Evolutionary conservation across 169 alveolate species (phyloP), one percentile per base, ranked within the genome.

Genomic region (Plasmodium adleri): DNA sequence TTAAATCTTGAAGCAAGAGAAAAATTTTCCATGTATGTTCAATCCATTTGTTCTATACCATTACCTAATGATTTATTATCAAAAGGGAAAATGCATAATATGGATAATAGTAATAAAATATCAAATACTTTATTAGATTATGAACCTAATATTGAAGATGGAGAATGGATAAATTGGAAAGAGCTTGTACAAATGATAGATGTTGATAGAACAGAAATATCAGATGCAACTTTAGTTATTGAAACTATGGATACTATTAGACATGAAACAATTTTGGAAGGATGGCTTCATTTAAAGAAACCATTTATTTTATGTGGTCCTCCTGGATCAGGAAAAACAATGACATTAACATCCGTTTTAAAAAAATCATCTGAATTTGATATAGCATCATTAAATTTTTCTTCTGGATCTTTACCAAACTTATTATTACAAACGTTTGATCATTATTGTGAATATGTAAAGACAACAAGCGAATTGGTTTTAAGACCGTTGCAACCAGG

Each of bases 231-330:
- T 78, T 93, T 97, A 12, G 98, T 98, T 87, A 98, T 98, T 66
- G 97, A 98, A 62, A 98, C 99, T 0, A 98, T 98, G 63, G 99
- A 98, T 93, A 98, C 99, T 0, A 94, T 98, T 39, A 94, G 99
- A 71, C 99, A 98, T 89, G 96, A 96, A 85, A 98, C 97, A 47
- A 98, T 98, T 20, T 93, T 98, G 39, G 98, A 98, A 62, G 97
- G 99, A 0, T 98, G 99, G 99, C 91, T 98, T 0, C 95, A 97
- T 83, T 98, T 96, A 86, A 98, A 97, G 83, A 94, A 98, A 78
- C 99, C 99, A n/a, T 98, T 98, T 92, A 94, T 98, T 88, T 95
- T 98, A 71, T 98, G 99, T 92, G 99, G 99, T 10, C 99, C 99
- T 2, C 99, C 99, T 1, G 99, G 99, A 45, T 96, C 99, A 52